Evolutionary conservation across 306 rosid species (phyloP), one percentile per base, ranked within the genome.

Genomic region (Fragaria vesca): DNA sequence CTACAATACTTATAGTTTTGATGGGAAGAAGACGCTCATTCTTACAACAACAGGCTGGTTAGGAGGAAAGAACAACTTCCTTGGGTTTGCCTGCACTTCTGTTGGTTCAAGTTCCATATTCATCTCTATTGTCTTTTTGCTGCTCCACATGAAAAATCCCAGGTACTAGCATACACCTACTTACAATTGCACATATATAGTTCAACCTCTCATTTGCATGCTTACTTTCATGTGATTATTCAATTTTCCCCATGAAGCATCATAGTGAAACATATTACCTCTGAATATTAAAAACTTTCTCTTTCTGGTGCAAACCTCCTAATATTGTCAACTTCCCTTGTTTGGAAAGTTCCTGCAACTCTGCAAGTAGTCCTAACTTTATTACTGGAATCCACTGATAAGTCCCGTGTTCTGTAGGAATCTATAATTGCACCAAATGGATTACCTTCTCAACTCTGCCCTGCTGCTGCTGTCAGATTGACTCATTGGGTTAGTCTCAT

Each of bases 61-160:
- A 75, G 98, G 98, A 73, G 98, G 98, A 79, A 95, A 88, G 85
- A 95, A 95, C 45, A 91, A 95, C 88, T 95, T 95, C 86, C 93
- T 89, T 48, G 98, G 98, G 78, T 63, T 89, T 36, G 89, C 97
- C 81, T 92, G 81, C 86, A 80, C 91, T 69, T 81, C 87, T 83
- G 89, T 92, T 70, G 98, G 98, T 42, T 77, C 85, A 40, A 85
- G 83, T 52, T 89, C 90, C 75, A 78, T 95, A 83, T 45, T 95
- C 60, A 80, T 87, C 75, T 85, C 93, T 75, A 55, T 92, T 62
- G 66, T 88, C 91, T 95, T 95, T 91, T 72, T 89, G 78, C 78
- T 95, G 84, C 93, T 95, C 76, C 98, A 95, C 71, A 42, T 92
- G 86, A 95, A 88, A 81, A 76, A 32, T 79, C 86, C 86, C 51